Evolutionary conservation across 1,284 basidiomycete genomes (phyloP).

Genomic region (Trametes polyzona): DNA sequence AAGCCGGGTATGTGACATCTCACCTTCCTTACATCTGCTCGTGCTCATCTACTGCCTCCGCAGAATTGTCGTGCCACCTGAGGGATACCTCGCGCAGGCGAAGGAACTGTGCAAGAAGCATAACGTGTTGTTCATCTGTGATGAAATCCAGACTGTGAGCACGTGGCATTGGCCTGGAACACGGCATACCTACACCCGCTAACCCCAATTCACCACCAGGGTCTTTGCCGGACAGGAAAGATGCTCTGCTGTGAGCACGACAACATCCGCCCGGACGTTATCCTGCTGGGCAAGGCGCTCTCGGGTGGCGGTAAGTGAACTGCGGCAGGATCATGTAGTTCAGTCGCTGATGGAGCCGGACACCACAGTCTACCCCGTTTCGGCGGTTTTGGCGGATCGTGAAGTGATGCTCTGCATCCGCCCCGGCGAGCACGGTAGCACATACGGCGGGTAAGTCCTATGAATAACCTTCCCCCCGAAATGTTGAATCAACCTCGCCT

Average conservation of each 20-base stretch:
- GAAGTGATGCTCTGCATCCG: conserved; percentile 94
- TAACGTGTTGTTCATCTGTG: conserved; percentile 94
- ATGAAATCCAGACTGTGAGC: conserved; percentile 93
- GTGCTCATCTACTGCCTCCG: not conserved
- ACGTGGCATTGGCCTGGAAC: not conserved
- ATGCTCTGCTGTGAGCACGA: conserved; percentile 92
- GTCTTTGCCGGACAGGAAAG: conserved; percentile 83
- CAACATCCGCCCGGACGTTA: conserved; percentile 87
- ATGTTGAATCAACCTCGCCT: conserved; percentile 1
- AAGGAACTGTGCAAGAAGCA: conserved; percentile 90
- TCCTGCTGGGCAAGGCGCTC: conserved; percentile 95
- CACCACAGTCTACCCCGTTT: conserved; percentile 88
- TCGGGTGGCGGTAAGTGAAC: conserved; percentile 79
- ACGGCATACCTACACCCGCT: not conserved
- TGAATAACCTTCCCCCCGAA: not conserved
- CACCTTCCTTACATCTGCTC: not conserved
- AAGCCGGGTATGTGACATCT: conserved; percentile 80
- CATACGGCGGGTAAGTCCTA: conserved; percentile 80
- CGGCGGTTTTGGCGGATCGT: conserved; percentile 88
- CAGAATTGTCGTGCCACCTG: conserved; percentile 91
- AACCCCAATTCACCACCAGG: conserved; percentile 45
- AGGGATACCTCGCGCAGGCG: conserved; percentile 82
- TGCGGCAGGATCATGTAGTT: not conserved
- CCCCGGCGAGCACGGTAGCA: conserved; percentile 98
- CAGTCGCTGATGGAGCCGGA: not conserved